A percentile compares a stretch with the other conserved stretches of the same genome.
Evolutionary conservation across 73 alveolate species (phyloP).

Genomic region (Tetrahymena thermophila): DNA sequence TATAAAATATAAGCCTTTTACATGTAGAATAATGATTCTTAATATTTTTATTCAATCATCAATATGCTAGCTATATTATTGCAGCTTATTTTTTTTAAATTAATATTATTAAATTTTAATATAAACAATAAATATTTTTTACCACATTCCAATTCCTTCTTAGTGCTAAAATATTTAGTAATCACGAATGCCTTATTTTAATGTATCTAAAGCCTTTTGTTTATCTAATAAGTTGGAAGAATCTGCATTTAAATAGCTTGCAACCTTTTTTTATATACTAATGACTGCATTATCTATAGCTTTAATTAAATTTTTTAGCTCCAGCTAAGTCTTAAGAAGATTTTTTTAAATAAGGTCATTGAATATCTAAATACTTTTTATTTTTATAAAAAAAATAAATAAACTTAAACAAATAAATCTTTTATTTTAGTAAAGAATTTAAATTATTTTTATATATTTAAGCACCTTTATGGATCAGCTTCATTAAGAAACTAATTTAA

Average conservation of each 20-base stretch:
- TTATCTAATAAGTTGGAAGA: background rate
- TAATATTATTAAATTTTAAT: background rate
- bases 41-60: background rate
- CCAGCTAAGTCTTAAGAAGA: background rate
- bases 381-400: no score
- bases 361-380: background rate
- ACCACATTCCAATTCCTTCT: background rate
- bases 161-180: background rate
- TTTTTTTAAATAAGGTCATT: background rate
- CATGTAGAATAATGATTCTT: background rate
- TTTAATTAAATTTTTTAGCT: background rate
- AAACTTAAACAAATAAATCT: no score
- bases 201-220: background rate
- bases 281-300: background rate
- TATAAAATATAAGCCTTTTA: background rate
- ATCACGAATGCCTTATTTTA: background rate
- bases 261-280: background rate
- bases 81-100: background rate
- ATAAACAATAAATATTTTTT: background rate
- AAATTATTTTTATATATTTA: background rate
- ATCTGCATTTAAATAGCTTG: background rate
- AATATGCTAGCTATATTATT: background rate
- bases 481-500: background rate
- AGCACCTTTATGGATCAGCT: background rate
- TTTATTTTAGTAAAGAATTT: no score